Percentiles rank a stretch among this genome's conserved stretches.
These are phyloP conservation scores for Aspergillus flavus DNA, from an alignment of 2,329 filamentous ascomycete genomes.

Conservation along the genomic window DNA sequence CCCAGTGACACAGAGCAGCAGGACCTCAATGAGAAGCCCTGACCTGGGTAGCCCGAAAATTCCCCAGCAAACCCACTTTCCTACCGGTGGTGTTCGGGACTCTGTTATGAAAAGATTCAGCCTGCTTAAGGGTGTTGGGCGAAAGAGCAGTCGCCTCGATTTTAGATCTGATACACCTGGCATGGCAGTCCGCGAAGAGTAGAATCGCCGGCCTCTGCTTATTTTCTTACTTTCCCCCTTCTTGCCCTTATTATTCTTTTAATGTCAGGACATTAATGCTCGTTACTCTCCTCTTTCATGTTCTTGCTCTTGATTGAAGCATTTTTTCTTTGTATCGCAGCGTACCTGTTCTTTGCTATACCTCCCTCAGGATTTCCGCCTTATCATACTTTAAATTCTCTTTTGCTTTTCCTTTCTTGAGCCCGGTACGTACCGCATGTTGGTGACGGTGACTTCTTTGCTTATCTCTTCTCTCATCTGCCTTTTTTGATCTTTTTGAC, in stretches of 20 bases:
- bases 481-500: slow-evolving; percentile 2
- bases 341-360: slow-evolving; percentile 10
- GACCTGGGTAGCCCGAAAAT: slow-evolving; percentile 23
- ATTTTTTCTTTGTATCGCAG: slow-evolving; percentile 15
- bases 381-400: slow-evolving; percentile 7
- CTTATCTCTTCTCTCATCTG: neutral
- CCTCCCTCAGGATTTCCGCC: slow-evolving; percentile 4
- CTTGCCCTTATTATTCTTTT: slow-evolving; percentile 19
- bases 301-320: slow-evolving; percentile 8
- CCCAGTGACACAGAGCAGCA: slow-evolving; percentile 35
- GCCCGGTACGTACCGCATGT: neutral
- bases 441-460: neutral
- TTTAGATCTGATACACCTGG: slow-evolving; percentile 37
- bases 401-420: slow-evolving; percentile 2
- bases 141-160: slow-evolving; percentile 64
- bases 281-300: slow-evolving; percentile 10
- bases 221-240: slow-evolving; percentile 20
- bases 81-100: slow-evolving; percentile 48
- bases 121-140: slow-evolving; percentile 69
- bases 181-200: slow-evolving; percentile 41
- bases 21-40: slow-evolving; percentile 18
- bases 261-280: slow-evolving; percentile 30
- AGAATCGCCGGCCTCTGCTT: slow-evolving; percentile 24
- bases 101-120: slow-evolving; percentile 79
- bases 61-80: slow-evolving; percentile 46